Base-by-base conservation (phyloP, 768 basidiomycete species). In the Lentinula sp. region DNA sequence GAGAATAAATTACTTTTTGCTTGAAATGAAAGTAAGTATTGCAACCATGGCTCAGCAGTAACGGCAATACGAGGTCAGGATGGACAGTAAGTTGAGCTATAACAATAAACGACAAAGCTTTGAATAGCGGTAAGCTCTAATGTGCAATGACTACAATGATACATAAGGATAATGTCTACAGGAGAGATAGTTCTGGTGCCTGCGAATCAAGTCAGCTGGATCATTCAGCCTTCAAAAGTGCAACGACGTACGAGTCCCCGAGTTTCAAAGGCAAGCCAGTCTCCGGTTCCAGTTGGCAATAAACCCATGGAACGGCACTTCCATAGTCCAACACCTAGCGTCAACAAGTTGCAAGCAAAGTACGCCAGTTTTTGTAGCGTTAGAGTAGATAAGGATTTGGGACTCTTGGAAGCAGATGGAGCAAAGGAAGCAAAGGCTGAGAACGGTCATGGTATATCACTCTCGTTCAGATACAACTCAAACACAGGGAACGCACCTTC, bases 261-360 rank as follows among this genome's bases (percentile, higher is more conserved):
- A 1, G 85, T 88, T 76, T 96, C 95, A 65, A 98, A 98, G 13
- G 92, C 93, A 56, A 96, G 75, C 93, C 95, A 98, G 74, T 98
- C 95, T 1, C 89, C 93, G 0, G 93, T 91, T 1, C 95, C 93
- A 1, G 86, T 89, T 0, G 95, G 95, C 16, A 98, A 74, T 57
- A 98, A 77, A 0, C 95, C 95, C 93, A 98, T 95, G 0, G 88
- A 84, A 35, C 86, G 85, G 73, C 94, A 96, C 73, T 98, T 98
- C 88, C 91, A 98, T 31, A 97, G 72, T 0, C 95, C 95, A 32
- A 97, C 85, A 5, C 77, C 84, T 16, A 97, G 80, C 0, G 93
- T 95, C 59, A 89, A 70, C 4, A 90, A 58, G 68, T 93, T 93
- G 71, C 88, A 91, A 1, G 81, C 71, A 1, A 94, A 63, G 67